These are phyloP conservation scores for Mediolabrus comicus DNA, from an alignment of 108 stramenopile genomes.

Conservation along the genomic window DNA sequence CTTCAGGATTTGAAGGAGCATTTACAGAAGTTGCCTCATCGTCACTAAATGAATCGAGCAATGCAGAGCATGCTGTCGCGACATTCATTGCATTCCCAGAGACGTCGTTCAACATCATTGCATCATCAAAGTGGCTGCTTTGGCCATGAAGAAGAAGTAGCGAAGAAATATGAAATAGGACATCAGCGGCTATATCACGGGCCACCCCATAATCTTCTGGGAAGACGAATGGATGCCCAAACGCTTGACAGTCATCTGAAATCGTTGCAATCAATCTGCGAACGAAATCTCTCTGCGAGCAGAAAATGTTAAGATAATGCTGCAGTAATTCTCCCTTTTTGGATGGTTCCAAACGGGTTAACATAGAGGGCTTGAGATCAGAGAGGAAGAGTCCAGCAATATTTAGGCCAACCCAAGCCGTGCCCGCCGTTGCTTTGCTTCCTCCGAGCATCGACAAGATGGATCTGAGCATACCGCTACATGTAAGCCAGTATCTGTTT, in stretches of 20 bases:
- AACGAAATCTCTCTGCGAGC: slow-evolving; percentile 43
- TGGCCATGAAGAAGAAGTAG: slow-evolving; percentile 9
- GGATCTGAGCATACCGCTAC: slow-evolving; percentile 9
- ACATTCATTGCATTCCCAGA: slow-evolving; percentile 11
- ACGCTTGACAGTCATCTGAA: slow-evolving; percentile 4
- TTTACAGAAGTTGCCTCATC: slow-evolving; percentile 23
- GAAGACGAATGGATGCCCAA: slow-evolving; percentile 51
- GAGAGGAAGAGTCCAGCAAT: slow-evolving; percentile 47
- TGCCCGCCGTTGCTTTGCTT: neutral
- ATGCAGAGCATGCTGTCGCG: slow-evolving; percentile 38
- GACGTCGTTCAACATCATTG: slow-evolving; percentile 44
- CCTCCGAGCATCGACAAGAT: slow-evolving; percentile 11
- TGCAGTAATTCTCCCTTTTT: slow-evolving; percentile 1
- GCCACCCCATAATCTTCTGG: slow-evolving; percentile 28
- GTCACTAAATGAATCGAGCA: slow-evolving; percentile 47
- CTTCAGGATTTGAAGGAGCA: slow-evolving; percentile 37
- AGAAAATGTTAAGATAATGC: slow-evolving; percentile 47
- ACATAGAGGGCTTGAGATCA: slow-evolving; percentile 11
- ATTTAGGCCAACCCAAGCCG: slow-evolving; percentile 45
- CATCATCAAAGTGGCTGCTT: slow-evolving; percentile 51
- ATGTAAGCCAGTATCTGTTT: neutral
- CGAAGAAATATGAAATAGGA: slow-evolving; percentile 57
- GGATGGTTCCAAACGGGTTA: neutral
- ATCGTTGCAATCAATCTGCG: slow-evolving; percentile 53
- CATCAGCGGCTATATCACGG: slow-evolving; percentile 42